Evolutionary conservation across 2,329 filamentous ascomycete genomes (phyloP), one percentile per base, ranked within the genome.

Genomic region (Cercospora zeae-maydis): DNA sequence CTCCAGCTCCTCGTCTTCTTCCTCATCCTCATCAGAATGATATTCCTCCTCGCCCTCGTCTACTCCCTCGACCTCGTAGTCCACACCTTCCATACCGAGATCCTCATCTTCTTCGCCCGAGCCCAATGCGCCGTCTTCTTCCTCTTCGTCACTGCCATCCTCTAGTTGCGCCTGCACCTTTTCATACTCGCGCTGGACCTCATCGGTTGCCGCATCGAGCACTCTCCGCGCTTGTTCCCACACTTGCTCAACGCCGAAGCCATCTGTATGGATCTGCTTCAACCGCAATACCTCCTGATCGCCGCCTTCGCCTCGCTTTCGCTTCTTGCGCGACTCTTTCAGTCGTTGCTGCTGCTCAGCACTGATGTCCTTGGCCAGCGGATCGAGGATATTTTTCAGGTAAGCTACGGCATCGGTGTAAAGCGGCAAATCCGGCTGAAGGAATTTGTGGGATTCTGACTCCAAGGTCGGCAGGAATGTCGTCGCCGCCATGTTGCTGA

Each of bases 151-250:
- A 31, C 27, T 47, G 34, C 59, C n/a, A 58, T 58, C 42, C 42
- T 49, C 42, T 6, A 49, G 42, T n/a, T 69, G 64, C 45, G 53
- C 42, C 59, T 75, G 70, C 11, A 62, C 62, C 65, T 58, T 73
- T 61, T 75, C 77, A 47, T 82, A 75, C 34, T 75, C 81, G 69
- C 73, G 77, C 70, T 84, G 81, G 2, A 84, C 79, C 71, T 88
- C 82, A 16, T 79, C 76, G 47, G 79, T 79, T 6, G 87, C 78
- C 52, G 87, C 85, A 66, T 89, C 83, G 62, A 98, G 87, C 19
- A 98, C 91, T 70, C 90, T 86, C 72, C 88, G 88, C 8, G 92
- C 90, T 79, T 99, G 95, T 76, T 97, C 91, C 90, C 93, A 99
- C 47, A 99, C 88, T 77, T 98, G 93, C 19, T 88, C 86, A 10